Base-by-base conservation (phyloP, 805 yeast genomes). In the Cyberlindnera mississippiensis region DNA sequence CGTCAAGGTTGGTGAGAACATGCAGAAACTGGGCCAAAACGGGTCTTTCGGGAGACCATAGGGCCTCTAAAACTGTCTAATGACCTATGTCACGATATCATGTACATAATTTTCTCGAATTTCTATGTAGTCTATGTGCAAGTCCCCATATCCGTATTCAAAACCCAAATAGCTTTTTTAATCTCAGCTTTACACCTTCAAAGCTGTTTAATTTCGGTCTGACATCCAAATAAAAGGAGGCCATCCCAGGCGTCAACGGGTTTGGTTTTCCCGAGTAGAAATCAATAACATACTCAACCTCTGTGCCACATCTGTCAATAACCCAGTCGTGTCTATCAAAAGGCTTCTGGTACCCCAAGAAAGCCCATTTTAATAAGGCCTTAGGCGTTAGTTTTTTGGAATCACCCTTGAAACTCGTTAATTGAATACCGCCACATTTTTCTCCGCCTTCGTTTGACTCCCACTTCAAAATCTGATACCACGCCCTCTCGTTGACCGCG, bases 301-400 rank as follows among this genome's bases (percentile, higher is more conserved):
- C 73, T 17, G 67, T 73, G 3, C 98, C 98, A 62, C 96, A 87
- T 40, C 97, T 69, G 54, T 85, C 80, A 10, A 91, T 74, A 6
- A 75, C 70, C 99, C 99, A 91, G 63, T 91, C 99, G 60, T 91
- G 99, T 55, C 99, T 75, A 64, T 91, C 99, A 65, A 91, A 91
- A 0, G 99, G 99, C 47, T 75, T 75, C 37, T 78, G 80, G 43
- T 76, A 71, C 0, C 96, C 96, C 38, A 86, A 55, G 29, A 79
- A 57, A 39, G 76, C 62, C 44, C 81, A 76, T 15, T 48, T 48
- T 45, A 84, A 68, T 47, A 86, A 73, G 0, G 98, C 98, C 52
- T 93, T 73, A 6, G 99, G 99, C 0, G 97, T 88, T 31, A 88
- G 55, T 52, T 85, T 84, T 49, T 79, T 76, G 35, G 90, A 79